Base-by-base conservation (phyloP, 768 basidiomycete species). In the Mycena amicta region DNA sequence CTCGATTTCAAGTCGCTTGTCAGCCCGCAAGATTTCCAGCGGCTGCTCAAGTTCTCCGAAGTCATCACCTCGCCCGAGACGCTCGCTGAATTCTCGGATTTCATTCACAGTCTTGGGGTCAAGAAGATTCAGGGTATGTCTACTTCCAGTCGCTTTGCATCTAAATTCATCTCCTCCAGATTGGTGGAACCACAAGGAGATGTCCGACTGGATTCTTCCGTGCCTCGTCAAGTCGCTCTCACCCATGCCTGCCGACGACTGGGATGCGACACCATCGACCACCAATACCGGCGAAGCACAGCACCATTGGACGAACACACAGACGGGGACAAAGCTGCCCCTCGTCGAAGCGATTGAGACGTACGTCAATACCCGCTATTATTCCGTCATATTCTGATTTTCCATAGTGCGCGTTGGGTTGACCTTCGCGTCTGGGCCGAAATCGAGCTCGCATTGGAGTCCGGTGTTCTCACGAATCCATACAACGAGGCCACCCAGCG, bases 131-230 rank as follows among this genome's bases (percentile, higher is more conserved):
- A 8, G 33, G 18, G 33, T 37, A 8, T 37, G 33, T 37, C 33
- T 37, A 18, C 33, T 18, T 6, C 41, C 11, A 8, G 8, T 18
- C 33, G 18, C 18, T 37, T 37, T 37, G 33, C 8, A 8, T 8
- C 8, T 12, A 22, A 13, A 3, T 39, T 37, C 16, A 37, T 53
- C 25, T 22, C 13, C 28, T 28, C 16, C 2, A 65, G 65, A 62
- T 55, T 69, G 66, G 68, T 69, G 68, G 68, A 47, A 41, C 2
- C 68, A 66, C 50, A 69, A 69, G 31, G 39, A 56, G n/a, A 59
- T 65, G 22, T 64, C 56, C 45, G 60, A 20, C 2, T 69, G 67
- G 65, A 65, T 67, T 23, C 41, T 67, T 18, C 63, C 65, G 1
- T 64, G 59, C 26, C 53, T 69, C 22, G 52, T 74, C 28, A 63